Conservation (phyloP, 257 asterid genomes). For the Solanum sejunctum region DNA sequence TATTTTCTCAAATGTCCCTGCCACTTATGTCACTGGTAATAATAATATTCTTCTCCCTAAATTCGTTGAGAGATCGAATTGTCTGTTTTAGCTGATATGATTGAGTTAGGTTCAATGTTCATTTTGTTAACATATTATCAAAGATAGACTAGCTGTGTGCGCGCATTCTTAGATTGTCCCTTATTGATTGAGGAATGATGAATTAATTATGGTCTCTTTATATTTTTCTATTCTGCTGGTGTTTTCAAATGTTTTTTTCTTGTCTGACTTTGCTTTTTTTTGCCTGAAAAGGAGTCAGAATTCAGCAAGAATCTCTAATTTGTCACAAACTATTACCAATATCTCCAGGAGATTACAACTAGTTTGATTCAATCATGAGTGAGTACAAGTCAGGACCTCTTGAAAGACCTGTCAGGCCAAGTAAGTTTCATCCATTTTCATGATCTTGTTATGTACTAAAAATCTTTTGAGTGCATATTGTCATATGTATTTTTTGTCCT, state of each 20-base stretch:
- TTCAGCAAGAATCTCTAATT: not conserved
- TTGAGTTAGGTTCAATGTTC: not conserved
- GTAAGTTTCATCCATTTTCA: conserved; percentile 2
- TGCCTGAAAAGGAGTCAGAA: conserved; percentile 10
- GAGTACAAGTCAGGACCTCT: conserved; percentile 56
- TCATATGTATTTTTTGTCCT: not conserved
- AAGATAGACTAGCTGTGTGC: not conserved
- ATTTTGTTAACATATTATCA: not conserved
- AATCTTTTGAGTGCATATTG: not conserved
- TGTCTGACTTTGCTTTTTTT: not conserved
- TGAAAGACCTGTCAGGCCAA: conserved; percentile 38
- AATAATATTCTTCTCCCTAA: not conserved
- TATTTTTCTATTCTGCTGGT: not conserved
- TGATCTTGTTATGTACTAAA: not conserved
- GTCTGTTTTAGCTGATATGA: not conserved
- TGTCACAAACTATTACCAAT: not conserved
- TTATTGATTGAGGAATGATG: not conserved
- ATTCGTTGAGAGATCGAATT: not conserved
- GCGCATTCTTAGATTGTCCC: not conserved
- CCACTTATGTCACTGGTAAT: not conserved
- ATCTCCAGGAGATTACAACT: not conserved
- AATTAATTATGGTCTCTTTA: not conserved
- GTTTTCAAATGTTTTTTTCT: not conserved
- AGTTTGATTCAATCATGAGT: conserved; percentile 19
- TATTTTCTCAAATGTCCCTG: not conserved